These are phyloP conservation scores for Aspergillus tanneri DNA, from an alignment of 2,329 filamentous ascomycete genomes.

Conservation along the genomic window DNA sequence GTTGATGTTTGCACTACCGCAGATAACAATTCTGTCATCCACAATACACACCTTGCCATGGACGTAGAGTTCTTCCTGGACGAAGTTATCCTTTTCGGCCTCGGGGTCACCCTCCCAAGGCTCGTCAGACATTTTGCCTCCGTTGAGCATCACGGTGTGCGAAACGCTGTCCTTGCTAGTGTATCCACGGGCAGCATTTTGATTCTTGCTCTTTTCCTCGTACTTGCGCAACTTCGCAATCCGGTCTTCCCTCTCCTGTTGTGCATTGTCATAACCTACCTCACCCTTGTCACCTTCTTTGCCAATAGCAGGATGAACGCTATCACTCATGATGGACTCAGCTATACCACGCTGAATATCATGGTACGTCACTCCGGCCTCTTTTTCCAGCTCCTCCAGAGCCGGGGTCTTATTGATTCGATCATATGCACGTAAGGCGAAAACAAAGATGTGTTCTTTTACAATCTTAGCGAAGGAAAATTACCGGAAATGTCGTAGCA, in stretches of 20 bases:
- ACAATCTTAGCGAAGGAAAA: slow-evolving; percentile 11
- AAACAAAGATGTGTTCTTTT: slow-evolving; percentile 83
- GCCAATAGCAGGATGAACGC: slow-evolving; percentile 56
- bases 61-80: slow-evolving; percentile 95
- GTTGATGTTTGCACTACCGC: slow-evolving; percentile 71
- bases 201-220: slow-evolving; percentile 21
- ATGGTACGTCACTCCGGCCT: slow-evolving; percentile 79
- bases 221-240: slow-evolving; percentile 38
- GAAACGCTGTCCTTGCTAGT: slow-evolving; percentile 59
- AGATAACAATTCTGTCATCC: slow-evolving; percentile 78
- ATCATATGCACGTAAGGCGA: slow-evolving; percentile 91
- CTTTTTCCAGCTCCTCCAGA: slow-evolving; percentile 72
- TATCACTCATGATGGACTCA: slow-evolving; percentile 78
- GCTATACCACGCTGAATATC: slow-evolving; percentile 85
- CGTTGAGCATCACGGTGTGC: slow-evolving; percentile 76
- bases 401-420: slow-evolving; percentile 79
- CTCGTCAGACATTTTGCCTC: slow-evolving; percentile 65
- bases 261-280: slow-evolving; percentile 35
- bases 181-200: slow-evolving; percentile 23
- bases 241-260: slow-evolving; percentile 44
- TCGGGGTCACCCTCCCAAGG: slow-evolving; percentile 72
- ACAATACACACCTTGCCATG: slow-evolving; percentile 84
- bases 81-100: slow-evolving; percentile 80
- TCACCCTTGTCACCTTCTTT: slow-evolving; percentile 49
- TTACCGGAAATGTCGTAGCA: slow-evolving; percentile 36